Evolutionary conservation across 805 yeast genomes (phyloP).

Genomic region (Cyberlindnera xylosilytica): DNA sequence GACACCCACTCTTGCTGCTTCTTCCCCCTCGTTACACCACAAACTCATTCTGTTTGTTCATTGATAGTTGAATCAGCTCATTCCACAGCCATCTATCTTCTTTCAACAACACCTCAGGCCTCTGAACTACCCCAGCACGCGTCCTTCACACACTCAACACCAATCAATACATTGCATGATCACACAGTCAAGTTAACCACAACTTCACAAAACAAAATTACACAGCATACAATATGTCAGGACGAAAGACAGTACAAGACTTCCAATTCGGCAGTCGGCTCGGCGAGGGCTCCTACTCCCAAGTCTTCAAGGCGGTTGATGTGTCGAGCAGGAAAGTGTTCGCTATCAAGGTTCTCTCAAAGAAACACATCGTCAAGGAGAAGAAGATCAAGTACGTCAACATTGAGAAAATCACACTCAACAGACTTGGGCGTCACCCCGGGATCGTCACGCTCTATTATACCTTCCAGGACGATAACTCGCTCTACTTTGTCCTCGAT

Average conservation of each 20-base stretch:
- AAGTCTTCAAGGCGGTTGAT: constrained; percentile 86
- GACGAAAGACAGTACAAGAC: constrained; percentile 61
- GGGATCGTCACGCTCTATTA: constrained; percentile 90
- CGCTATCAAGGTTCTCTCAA: constrained; percentile 89
- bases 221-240: constrained; percentile 26
- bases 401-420: constrained; percentile 88
- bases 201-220: neutral
- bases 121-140: too few species aligned
- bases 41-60: too few species aligned
- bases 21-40: too few species aligned
- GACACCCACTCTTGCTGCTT: too few species aligned
- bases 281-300: constrained; percentile 96
- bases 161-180: neutral
- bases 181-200: neutral
- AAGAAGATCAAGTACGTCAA: constrained; percentile 93
- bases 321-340: constrained; percentile 66
- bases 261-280: constrained; percentile 78
- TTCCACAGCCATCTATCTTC: too few species aligned
- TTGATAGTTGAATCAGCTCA: too few species aligned
- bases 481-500: constrained; percentile 88
- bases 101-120: too few species aligned
- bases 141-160: too few species aligned
- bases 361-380: constrained; percentile 90
- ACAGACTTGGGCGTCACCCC: constrained; percentile 86
- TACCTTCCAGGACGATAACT: constrained; percentile 90